phyloP scores from a whole-genome alignment of 306 rosid genomes.

The Acacia melanoxylon region DNA sequence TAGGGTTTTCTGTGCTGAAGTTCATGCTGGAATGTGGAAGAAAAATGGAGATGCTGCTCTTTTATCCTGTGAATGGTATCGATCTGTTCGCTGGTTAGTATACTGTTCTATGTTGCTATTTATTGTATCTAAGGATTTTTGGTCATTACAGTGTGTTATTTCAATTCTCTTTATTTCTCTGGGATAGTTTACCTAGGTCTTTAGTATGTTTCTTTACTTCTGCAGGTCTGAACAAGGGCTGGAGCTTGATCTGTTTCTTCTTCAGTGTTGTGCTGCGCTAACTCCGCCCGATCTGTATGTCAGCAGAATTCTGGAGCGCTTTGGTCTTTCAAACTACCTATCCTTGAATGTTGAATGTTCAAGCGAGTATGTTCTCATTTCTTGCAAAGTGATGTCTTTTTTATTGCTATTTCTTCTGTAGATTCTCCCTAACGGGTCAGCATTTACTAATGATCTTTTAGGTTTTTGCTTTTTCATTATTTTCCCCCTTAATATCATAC shows the following conservation, averaged over 20 bases:
- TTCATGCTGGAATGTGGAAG: constrained; percentile 98
- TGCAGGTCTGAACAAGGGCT: constrained; percentile 92
- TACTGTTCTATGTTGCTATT: constrained; percentile 24
- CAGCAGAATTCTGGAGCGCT: constrained; percentile 81
- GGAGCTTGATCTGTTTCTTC: constrained; percentile 95
- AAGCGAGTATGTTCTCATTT: constrained; percentile 60
- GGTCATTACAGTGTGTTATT: constrained; percentile 5
- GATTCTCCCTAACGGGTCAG: not conserved
- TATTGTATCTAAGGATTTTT: constrained; percentile 22
- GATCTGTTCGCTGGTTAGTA: constrained; percentile 84
- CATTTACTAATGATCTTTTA: not conserved
- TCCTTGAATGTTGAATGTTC: constrained; percentile 64
- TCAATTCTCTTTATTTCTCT: not conserved
- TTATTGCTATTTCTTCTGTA: not conserved
- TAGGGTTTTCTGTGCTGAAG: constrained; percentile 93
- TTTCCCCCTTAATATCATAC: not conserved
- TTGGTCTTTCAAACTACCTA: constrained; percentile 72
- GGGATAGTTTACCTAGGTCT: not conserved
- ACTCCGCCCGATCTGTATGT: constrained; percentile 84
- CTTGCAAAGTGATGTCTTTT: not conserved
- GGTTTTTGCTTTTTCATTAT: not conserved
- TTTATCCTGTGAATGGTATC: constrained; percentile 80
- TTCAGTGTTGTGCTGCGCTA: constrained; percentile 92
- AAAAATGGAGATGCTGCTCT: constrained; percentile 85
- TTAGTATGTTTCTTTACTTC: constrained; percentile 21